Evolutionary conservation across 768 basidiomycete genomes (phyloP).

Genomic region (Rhizopogon salebrosus): DNA sequence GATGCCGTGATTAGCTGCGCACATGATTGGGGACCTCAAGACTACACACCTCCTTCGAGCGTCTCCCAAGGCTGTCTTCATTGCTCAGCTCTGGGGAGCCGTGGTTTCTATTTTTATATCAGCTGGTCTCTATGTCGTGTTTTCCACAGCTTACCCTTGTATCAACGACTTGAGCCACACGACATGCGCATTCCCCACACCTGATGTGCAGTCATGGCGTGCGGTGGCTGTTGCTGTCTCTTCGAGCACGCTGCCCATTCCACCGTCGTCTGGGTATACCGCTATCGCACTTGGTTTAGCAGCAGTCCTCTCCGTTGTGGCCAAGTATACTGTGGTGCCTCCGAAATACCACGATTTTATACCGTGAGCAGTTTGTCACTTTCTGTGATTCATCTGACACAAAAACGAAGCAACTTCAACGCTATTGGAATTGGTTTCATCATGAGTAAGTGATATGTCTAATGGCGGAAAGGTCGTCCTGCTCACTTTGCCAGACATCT

Average conservation of each 20-base stretch:
- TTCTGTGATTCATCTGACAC: background rate
- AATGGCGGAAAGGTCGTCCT: background rate
- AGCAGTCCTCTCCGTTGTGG: conserved; percentile 36
- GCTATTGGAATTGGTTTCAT: conserved; percentile 1
- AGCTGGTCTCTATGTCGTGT: conserved; percentile 51
- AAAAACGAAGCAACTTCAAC: background rate
- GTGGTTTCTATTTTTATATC: conserved; percentile 53
- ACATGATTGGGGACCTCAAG: conserved; percentile 61
- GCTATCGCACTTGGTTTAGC: conserved; percentile 47
- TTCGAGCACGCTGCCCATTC: conserved; percentile 28
- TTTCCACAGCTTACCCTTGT: conserved; percentile 54
- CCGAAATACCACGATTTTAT: conserved; percentile 1
- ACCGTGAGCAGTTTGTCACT: background rate
- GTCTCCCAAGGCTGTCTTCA: conserved; percentile 55
- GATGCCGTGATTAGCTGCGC: conserved; percentile 28
- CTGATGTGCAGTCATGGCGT: conserved; percentile 3
- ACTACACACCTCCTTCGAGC: conserved; percentile 60
- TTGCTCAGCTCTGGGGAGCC: conserved; percentile 51
- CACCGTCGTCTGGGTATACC: conserved; percentile 47
- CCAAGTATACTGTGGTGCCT: conserved; percentile 21
- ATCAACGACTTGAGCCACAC: conserved; percentile 25
- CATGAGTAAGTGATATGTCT: background rate
- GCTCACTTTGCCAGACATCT: conserved; percentile 8
- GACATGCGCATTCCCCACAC: conserved; percentile 1
- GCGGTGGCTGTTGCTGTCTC: conserved; percentile 2